phyloP scores from a whole-genome alignment of 2,329 filamentous ascomycete genomes.

The Basipetospora chlamydospora region DNA sequence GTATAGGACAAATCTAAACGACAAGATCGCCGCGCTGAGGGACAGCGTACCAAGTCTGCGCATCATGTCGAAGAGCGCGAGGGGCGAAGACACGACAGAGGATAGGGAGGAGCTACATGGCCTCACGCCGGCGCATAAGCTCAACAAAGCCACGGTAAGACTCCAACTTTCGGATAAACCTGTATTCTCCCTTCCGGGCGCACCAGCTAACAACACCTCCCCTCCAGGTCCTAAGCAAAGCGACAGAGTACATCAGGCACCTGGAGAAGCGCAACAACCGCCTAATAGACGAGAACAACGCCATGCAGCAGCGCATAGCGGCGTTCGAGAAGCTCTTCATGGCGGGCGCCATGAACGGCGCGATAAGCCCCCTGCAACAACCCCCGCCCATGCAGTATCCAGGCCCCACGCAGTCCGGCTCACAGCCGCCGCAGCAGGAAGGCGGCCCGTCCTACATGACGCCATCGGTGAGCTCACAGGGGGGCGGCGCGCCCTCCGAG shows the following conservation, averaged over 20 bases:
- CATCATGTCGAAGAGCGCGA: conserved; percentile 61
- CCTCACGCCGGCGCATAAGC: conserved; percentile 74
- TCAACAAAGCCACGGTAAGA: conserved; percentile 84
- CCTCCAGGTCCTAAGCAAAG: conserved; percentile 66
- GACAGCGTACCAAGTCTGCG: conserved; percentile 86
- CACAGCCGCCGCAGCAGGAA: conserved; percentile 21
- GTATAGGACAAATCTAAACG: conserved; percentile 90
- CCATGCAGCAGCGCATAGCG: conserved; percentile 63
- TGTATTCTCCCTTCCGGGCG: neutral
- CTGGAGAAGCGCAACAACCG: conserved; percentile 81
- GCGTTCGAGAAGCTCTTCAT: conserved; percentile 69
- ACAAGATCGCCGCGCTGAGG: conserved; percentile 84
- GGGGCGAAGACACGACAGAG: conserved; percentile 53
- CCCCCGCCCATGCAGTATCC: conserved; percentile 37
- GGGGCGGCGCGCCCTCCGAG: conserved; percentile 20
- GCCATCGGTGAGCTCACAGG: conserved; percentile 27
- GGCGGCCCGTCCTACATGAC: conserved; percentile 30
- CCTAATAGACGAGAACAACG: conserved; percentile 65
- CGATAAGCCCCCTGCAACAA: conserved; percentile 39
- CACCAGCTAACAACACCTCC: conserved; percentile 17
- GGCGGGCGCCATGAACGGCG: conserved; percentile 54
- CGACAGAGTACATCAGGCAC: conserved; percentile 90
- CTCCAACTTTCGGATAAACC: neutral
- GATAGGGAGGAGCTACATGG: conserved; percentile 73
- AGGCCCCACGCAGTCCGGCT: no score